Evolutionary conservation across 371 early-diverging fungal genomes (phyloP).

Genomic region (Rhizopus arrhizus): DNA sequence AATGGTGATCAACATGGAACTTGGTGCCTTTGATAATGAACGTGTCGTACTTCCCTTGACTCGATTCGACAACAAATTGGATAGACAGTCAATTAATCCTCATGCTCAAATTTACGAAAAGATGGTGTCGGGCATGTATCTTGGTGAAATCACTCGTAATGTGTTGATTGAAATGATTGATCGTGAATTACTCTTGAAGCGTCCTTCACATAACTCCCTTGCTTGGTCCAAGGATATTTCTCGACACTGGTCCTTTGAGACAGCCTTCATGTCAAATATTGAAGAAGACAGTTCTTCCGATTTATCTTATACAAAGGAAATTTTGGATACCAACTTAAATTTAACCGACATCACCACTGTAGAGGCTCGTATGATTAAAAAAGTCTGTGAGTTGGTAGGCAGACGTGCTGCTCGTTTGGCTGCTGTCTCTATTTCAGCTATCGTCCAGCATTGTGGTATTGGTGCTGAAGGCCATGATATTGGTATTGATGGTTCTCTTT

Average conservation of each 20-base stretch:
- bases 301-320: slow-evolving; percentile 65
- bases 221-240: slow-evolving; percentile 68
- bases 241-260: slow-evolving; percentile 81
- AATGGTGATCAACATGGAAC: slow-evolving; percentile 93
- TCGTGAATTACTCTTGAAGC: slow-evolving; percentile 73
- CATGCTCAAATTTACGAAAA: slow-evolving; percentile 88
- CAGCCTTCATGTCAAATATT: slow-evolving; percentile 90
- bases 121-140: slow-evolving; percentile 94
- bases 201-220: slow-evolving; percentile 41
- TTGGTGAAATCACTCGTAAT: slow-evolving; percentile 90
- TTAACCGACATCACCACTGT: slow-evolving; percentile 64
- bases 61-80: slow-evolving; percentile 82
- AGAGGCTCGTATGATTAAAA: slow-evolving; percentile 83
- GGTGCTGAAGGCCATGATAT: slow-evolving; percentile 67
- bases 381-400: slow-evolving; percentile 85
- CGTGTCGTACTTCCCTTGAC: slow-evolving; percentile 78
- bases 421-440: slow-evolving; percentile 82
- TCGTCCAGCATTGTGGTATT: slow-evolving; percentile 69
- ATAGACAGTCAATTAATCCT: slow-evolving; percentile 82
- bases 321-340: slow-evolving; percentile 78
- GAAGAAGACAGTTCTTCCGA: slow-evolving; percentile 78
- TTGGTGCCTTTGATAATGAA: slow-evolving; percentile 89
- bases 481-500: slow-evolving; percentile 94
- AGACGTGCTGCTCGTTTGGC: slow-evolving; percentile 87
- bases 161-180: slow-evolving; percentile 81